Percentiles rank a stretch among this genome's conserved stretches.
These are phyloP conservation scores for Hymenotorrendiella dingleyae DNA, from an alignment of 2,329 filamentous ascomycete species.

Conservation along the genomic window DNA sequence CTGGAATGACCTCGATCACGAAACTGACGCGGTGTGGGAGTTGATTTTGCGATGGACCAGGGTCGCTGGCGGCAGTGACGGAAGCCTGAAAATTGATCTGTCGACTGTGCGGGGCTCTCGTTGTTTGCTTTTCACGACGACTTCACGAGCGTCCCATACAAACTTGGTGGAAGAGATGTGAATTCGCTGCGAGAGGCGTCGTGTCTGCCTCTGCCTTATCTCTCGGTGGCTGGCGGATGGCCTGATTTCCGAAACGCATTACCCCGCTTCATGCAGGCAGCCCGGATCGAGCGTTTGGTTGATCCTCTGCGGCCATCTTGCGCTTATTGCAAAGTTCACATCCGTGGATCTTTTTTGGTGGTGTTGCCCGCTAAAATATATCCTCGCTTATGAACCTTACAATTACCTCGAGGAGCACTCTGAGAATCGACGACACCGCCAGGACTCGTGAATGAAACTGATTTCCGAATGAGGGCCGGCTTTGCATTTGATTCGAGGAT, in stretches of 20 bases:
- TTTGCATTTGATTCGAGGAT: constrained; percentile 16
- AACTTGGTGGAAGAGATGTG: constrained; percentile 12
- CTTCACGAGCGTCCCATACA: constrained; percentile 1
- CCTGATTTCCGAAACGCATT: constrained; percentile 12
- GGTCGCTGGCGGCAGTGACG: constrained; percentile 3
- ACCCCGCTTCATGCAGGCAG: constrained; percentile 16
- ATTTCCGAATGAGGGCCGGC: constrained; percentile 1
- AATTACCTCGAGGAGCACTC: background rate
- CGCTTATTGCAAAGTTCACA: constrained; percentile 7
- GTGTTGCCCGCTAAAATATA: constrained; percentile 13
- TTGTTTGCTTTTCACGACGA: background rate
- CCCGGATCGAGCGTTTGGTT: constrained; percentile 9
- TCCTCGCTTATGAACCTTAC: constrained; percentile 13
- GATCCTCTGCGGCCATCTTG: constrained; percentile 2
- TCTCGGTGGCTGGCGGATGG: too few relatives aligned
- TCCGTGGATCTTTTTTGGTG: constrained; percentile 16
- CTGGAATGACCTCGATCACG: background rate
- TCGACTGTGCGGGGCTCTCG: background rate
- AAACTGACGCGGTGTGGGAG: constrained; percentile 14
- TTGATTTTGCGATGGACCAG: constrained; percentile 15
- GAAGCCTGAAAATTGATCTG: constrained; percentile 10
- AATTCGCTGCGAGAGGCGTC: constrained; percentile 3
- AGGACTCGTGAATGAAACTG: background rate
- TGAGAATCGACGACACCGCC: background rate
- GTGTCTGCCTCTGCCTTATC: too few relatives aligned